Evolutionary conservation across 805 yeast species (phyloP).

Genomic region (Wickerhamomyces kurtzmanii): DNA sequence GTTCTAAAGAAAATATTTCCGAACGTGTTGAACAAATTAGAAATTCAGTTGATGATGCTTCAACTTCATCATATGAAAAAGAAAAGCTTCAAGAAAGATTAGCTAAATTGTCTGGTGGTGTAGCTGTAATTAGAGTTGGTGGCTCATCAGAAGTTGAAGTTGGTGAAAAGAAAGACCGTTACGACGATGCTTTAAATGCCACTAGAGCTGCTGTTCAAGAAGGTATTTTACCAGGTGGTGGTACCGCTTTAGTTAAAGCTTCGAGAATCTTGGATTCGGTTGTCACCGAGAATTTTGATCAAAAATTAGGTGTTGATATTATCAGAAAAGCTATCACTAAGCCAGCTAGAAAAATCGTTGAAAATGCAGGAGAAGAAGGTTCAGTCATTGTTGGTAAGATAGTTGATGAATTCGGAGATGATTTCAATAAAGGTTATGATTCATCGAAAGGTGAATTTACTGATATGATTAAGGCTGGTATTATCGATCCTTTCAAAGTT

Average conservation of each 20-base stretch:
- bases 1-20: slow-evolving; percentile 68
- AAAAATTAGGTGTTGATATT: slow-evolving; percentile 90
- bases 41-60: slow-evolving; percentile 60
- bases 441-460: slow-evolving; percentile 88
- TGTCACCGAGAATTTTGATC: slow-evolving; percentile 84
- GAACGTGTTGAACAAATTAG: slow-evolving; percentile 93
- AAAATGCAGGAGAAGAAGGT: slow-evolving; percentile 97
- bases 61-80: slow-evolving; percentile 79
- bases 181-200: slow-evolving; percentile 96
- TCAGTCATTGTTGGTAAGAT: slow-evolving; percentile 93
- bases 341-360: slow-evolving; percentile 93
- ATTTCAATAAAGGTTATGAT: slow-evolving; percentile 87
- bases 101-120: slow-evolving; percentile 96
- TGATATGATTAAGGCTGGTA: slow-evolving; percentile 95
- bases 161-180: slow-evolving; percentile 98
- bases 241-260: slow-evolving; percentile 95
- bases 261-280: slow-evolving; percentile 62
- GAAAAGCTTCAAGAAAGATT: slow-evolving; percentile 96
- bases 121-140: slow-evolving; percentile 96
- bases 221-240: slow-evolving; percentile 99
- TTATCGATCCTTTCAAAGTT: slow-evolving; percentile 97
- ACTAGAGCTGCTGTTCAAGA: slow-evolving; percentile 98
- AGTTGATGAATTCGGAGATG: slow-evolving; percentile 37
- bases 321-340: slow-evolving; percentile 87
- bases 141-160: slow-evolving; percentile 97